Percentiles rank a stretch among this genome's conserved stretches.
These are phyloP conservation scores for Coemansia pectinata DNA, from an alignment of 192 early-diverging fungal species.

Conservation along the genomic window DNA sequence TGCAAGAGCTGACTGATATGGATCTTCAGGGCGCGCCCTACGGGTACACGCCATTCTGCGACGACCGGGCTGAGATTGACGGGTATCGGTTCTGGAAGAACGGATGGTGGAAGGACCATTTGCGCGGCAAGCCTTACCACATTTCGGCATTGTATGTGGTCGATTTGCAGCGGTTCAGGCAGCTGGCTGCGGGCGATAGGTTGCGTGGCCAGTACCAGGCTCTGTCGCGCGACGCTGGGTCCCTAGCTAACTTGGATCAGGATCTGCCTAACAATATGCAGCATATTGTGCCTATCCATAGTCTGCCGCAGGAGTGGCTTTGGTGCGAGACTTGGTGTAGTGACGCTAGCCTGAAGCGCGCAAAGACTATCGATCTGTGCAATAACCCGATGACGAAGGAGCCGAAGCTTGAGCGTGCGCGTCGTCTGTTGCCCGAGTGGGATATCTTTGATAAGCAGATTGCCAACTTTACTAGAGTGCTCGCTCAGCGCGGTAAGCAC, in stretches of 20 bases:
- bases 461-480: constrained; percentile 46
- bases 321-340: constrained; percentile 99
- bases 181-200: constrained; percentile 91
- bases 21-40: constrained; percentile 94
- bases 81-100: constrained; percentile 97
- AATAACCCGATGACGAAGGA: constrained; percentile 99
- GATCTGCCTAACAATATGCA: constrained; percentile 98
- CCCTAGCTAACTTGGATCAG: constrained; percentile 95
- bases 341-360: constrained; percentile 75
- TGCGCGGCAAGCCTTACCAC: constrained; percentile 89
- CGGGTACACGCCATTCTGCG: constrained; percentile 96
- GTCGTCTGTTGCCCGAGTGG: constrained; percentile 94
- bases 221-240: constrained; percentile 82
- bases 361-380: constrained; percentile 99
- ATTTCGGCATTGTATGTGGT: constrained; percentile 96
- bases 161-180: constrained; percentile 90
- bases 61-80: constrained; percentile 90
- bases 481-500: constrained; percentile 37
- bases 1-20: constrained; percentile 90
- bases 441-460: constrained; percentile 76
- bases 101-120: constrained; percentile 92
- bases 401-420: constrained; percentile 94
- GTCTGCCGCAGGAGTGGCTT: constrained; percentile 95
- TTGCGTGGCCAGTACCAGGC: constrained; percentile 92
- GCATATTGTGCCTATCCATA: constrained; percentile 86